phyloP scores from a whole-genome alignment of 352 stramenopile genomes.

The Globisporangium sylvaticum region DNA sequence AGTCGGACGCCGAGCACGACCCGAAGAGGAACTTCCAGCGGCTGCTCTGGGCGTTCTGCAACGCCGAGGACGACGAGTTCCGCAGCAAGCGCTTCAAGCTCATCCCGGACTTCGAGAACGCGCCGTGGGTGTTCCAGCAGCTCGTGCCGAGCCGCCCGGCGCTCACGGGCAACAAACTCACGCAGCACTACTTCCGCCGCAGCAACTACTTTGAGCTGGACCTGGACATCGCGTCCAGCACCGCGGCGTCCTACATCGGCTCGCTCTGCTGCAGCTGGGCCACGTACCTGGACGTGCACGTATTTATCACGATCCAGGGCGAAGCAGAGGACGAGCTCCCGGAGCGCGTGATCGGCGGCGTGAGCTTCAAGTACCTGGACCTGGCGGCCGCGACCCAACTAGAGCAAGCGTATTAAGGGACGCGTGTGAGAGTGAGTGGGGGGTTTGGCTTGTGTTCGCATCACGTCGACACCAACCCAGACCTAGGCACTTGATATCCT shows the following conservation, averaged over 20 bases:
- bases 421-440: background rate
- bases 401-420: constrained; percentile 17
- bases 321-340: constrained; percentile 65
- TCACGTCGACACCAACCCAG: background rate
- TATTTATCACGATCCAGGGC: constrained; percentile 80
- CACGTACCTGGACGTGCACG: constrained; percentile 68
- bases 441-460: background rate
- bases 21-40: constrained; percentile 43
- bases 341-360: constrained; percentile 57
- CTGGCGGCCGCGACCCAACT: constrained; percentile 42
- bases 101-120: constrained; percentile 83
- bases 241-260: constrained; percentile 72
- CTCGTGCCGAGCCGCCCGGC: constrained; percentile 82
- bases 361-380: constrained; percentile 63
- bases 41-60: constrained; percentile 54
- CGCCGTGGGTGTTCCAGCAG: constrained; percentile 77
- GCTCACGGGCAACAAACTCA: constrained; percentile 84
- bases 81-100: constrained; percentile 85
- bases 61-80: constrained; percentile 41
- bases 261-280: constrained; percentile 77
- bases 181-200: constrained; percentile 77
- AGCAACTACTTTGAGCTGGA: constrained; percentile 86
- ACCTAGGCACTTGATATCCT: background rate
- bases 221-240: constrained; percentile 79
- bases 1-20: constrained; percentile 8